These are phyloP conservation scores for Cladobotryum mycophilum DNA, from an alignment of 2,329 filamentous ascomycete species.

Conservation along the genomic window DNA sequence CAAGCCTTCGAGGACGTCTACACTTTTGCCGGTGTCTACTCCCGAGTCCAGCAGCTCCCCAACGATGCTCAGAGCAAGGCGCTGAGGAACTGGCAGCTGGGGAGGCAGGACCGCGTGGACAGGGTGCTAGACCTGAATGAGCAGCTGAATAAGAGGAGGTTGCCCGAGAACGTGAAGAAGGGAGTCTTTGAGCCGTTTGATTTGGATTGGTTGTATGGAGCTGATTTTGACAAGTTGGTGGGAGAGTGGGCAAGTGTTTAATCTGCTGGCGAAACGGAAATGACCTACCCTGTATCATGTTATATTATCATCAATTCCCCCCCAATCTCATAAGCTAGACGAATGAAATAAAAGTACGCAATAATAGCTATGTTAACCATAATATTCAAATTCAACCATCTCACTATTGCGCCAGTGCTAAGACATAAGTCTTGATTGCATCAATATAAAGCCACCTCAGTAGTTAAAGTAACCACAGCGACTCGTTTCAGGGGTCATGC, in stretches of 20 bases:
- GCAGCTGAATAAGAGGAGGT: constrained; percentile 40
- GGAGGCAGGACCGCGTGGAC: constrained; percentile 41
- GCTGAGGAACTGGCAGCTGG: constrained; percentile 39
- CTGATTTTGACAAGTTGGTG: constrained; percentile 31
- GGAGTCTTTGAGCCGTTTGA: constrained; percentile 24
- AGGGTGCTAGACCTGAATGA: constrained; percentile 41
- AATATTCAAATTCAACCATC: neutral
- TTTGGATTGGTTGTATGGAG: constrained; percentile 38
- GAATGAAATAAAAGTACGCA: too few relatives aligned
- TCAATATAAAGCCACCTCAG: too few relatives aligned
- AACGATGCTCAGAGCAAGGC: constrained; percentile 15
- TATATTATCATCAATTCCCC: too few relatives aligned
- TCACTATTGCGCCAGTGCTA: too few relatives aligned
- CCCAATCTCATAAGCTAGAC: too few relatives aligned
- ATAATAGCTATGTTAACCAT: neutral
- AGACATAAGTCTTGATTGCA: too few relatives aligned
- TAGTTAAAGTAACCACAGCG: too few relatives aligned
- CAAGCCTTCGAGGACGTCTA: constrained; percentile 46
- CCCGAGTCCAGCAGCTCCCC: constrained; percentile 18
- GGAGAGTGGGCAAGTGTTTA: constrained; percentile 15
- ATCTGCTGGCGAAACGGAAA: neutral
- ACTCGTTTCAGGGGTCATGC: too few relatives aligned
- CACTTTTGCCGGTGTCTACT: constrained; percentile 35
- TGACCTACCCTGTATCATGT: neutral
- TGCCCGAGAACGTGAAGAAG: constrained; percentile 30